Conservation (phyloP, 1,284 basidiomycete genomes). For the Vanrija humicola region DNA sequence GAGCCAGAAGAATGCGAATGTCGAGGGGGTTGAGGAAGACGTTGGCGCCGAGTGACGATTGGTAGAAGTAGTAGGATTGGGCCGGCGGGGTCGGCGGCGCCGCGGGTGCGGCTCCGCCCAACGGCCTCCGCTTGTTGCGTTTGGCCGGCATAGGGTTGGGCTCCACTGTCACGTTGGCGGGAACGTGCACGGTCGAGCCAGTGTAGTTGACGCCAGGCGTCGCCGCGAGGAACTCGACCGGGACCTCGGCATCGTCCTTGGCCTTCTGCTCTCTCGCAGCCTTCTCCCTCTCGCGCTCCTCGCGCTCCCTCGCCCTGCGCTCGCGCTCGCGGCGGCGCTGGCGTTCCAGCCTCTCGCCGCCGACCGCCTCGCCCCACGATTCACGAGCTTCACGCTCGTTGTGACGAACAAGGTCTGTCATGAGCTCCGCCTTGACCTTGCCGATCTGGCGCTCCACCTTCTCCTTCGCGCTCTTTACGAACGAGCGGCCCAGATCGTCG, state of each 20-base stretch:
- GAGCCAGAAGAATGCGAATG: constrained; percentile 83
- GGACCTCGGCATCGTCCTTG: constrained; percentile 10
- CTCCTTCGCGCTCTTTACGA: constrained; percentile 72
- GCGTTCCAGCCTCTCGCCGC: constrained; percentile 43
- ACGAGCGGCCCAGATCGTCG: constrained; percentile 72
- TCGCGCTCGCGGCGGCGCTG: constrained; percentile 50
- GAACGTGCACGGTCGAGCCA: constrained; percentile 24
- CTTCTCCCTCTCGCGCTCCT: neutral
- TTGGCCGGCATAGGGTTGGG: constrained; percentile 42
- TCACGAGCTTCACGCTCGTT: constrained; percentile 39
- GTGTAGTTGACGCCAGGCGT: neutral
- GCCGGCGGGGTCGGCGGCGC: constrained; percentile 33
- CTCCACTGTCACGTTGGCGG: constrained; percentile 35
- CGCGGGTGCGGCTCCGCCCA: constrained; percentile 18
- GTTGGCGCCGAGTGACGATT: constrained; percentile 84
- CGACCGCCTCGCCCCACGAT: constrained; percentile 40
- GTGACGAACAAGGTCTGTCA: constrained; percentile 54
- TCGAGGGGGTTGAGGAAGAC: constrained; percentile 94
- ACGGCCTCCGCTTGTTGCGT: constrained; percentile 22
- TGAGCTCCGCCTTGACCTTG: constrained; percentile 65
- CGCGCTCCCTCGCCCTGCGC: neutral
- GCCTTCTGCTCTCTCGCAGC: constrained; percentile 9
- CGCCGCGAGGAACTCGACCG: constrained; percentile 12
- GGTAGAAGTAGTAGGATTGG: constrained; percentile 81
- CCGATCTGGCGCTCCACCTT: constrained; percentile 73